Evolutionary conservation across 2,329 filamentous ascomycete genomes (phyloP).

Genomic region (Leptosphaerulina australis): DNA sequence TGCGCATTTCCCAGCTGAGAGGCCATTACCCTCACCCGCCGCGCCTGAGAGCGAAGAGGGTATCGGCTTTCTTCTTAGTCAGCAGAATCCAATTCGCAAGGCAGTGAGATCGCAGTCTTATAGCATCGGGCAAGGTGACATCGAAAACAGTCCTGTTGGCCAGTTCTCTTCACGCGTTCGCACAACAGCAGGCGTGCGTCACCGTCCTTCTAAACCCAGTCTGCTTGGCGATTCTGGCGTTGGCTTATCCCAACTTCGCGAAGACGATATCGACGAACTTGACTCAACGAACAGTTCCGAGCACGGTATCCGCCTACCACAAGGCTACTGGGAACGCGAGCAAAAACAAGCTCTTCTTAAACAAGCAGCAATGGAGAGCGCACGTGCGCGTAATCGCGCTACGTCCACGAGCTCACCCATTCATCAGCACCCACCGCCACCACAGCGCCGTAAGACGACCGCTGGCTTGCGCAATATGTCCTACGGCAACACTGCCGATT

Average conservation of each 20-base stretch:
- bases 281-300: constrained; percentile 64
- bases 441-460: constrained; percentile 36
- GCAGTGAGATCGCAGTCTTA: constrained; percentile 96
- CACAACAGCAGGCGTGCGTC: constrained; percentile 61
- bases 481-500: constrained; percentile 66
- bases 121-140: constrained; percentile 87
- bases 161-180: constrained; percentile 58
- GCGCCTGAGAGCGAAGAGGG: constrained; percentile 57
- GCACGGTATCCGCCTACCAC: constrained; percentile 53
- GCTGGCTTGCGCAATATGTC: constrained; percentile 64
- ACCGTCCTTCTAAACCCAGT: constrained; percentile 79
- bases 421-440: constrained; percentile 24
- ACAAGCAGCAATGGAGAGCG: constrained; percentile 47
- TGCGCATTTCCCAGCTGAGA: constrained; percentile 31
- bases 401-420: constrained; percentile 39
- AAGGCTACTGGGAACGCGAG: constrained; percentile 42
- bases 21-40: constrained; percentile 35
- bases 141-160: constrained; percentile 49
- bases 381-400: constrained; percentile 41
- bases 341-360: constrained; percentile 43
- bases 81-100: constrained; percentile 80
- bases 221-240: constrained; percentile 67
- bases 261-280: constrained; percentile 66
- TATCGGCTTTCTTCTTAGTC: constrained; percentile 42
- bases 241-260: constrained; percentile 42